phyloP scores from a whole-genome alignment of 371 early-diverging fungal genomes.

The Phascolomyces articulosus region DNA sequence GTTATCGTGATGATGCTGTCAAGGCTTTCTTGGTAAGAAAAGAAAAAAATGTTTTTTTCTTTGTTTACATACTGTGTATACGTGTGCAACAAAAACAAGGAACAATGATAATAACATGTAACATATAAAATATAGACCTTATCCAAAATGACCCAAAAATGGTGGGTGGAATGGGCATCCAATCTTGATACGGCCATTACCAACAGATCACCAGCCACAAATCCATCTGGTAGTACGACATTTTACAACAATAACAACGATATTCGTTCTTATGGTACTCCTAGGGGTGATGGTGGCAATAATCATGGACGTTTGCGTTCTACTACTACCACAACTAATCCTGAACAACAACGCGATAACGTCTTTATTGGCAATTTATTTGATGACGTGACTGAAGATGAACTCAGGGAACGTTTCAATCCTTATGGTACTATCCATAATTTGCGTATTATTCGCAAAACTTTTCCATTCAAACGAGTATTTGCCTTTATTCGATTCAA shows the following conservation, averaged over 20 bases:
- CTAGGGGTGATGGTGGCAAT: no score
- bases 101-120: neutral
- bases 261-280: no score
- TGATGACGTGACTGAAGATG: slow-evolving; percentile 46
- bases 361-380: slow-evolving; percentile 78
- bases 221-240: neutral
- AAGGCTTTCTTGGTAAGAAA: slow-evolving; percentile 66
- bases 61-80: no score
- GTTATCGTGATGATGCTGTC: slow-evolving; percentile 84
- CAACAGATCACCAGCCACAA: neutral
- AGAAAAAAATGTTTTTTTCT: no score
- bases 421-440: slow-evolving; percentile 61
- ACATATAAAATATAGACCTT: neutral
- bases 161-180: slow-evolving; percentile 77
- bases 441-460: slow-evolving; percentile 52
- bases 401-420: slow-evolving; percentile 55
- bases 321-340: neutral
- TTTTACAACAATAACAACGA: no score
- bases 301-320: no score
- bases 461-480: slow-evolving; percentile 22
- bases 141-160: slow-evolving; percentile 18
- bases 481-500: slow-evolving; percentile 75
- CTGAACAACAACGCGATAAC: slow-evolving; percentile 46
- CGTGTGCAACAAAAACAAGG: no score
- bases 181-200: slow-evolving; percentile 39